These are phyloP conservation scores for Piromyces finnis DNA, from an alignment of 192 early-diverging fungal species.

Conservation along the genomic window DNA sequence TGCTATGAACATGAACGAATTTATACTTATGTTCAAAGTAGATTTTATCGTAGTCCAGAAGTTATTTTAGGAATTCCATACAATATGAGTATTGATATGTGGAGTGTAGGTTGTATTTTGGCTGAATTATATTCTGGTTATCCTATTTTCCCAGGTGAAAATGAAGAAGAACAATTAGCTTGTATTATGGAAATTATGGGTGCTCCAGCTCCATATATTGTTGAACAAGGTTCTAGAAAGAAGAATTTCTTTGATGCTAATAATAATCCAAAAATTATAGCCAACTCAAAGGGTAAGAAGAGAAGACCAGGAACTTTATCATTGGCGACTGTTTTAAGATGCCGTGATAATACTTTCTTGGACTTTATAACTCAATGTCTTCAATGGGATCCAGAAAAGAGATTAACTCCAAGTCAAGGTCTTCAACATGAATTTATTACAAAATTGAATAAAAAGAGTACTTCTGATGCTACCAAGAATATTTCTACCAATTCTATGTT, in stretches of 20 bases:
- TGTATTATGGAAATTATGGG: conserved; percentile 91
- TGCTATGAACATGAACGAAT: conserved; percentile 84
- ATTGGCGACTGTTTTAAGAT: conserved; percentile 50
- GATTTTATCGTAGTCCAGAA: conserved; percentile 95
- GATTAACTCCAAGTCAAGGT: conserved; percentile 74
- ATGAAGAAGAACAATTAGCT: conserved; percentile 86
- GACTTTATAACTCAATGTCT: conserved; percentile 74
- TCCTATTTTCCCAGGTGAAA: conserved; percentile 93
- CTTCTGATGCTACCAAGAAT: not conserved
- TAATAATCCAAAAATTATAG: conserved; percentile 34
- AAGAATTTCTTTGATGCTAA: conserved; percentile 65
- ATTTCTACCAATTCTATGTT: not conserved
- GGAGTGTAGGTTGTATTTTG: conserved; percentile 89
- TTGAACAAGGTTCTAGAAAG: conserved; percentile 60
- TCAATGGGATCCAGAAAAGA: conserved; percentile 72
- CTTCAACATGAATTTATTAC: conserved; percentile 69
- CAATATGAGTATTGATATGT: conserved; percentile 88
- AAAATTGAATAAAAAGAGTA: conserved; percentile 10
- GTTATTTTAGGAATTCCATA: conserved; percentile 78
- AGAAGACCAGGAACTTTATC: conserved; percentile 61
- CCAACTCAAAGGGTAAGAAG: conserved; percentile 79
- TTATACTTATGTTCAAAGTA: conserved; percentile 93
- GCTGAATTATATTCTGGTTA: conserved; percentile 78
- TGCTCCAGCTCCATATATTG: conserved; percentile 47
- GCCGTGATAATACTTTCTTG: conserved; percentile 58